These are phyloP conservation scores for Arabidopsis suecica DNA, from an alignment of 345 rosid genomes.

Conservation along the genomic window DNA sequence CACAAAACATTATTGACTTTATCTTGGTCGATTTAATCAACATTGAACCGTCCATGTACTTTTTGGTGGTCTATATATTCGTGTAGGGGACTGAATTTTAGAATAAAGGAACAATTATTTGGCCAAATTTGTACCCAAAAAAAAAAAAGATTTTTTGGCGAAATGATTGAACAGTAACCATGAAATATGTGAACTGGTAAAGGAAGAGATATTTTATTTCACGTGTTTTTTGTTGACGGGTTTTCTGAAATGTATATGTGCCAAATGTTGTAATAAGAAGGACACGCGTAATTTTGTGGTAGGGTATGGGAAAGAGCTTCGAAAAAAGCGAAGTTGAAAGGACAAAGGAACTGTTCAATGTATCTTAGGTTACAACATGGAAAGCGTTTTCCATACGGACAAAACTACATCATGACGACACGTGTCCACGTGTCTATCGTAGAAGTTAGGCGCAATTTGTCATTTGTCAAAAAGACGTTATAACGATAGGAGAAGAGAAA, in stretches of 20 bases:
- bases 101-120: not conserved
- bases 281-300: constrained; percentile 17
- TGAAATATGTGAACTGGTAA: constrained; percentile 6
- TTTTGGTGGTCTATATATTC: not conserved
- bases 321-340: constrained; percentile 33
- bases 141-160: not conserved
- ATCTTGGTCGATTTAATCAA: not conserved
- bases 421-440: constrained; percentile 44
- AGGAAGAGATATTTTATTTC: not conserved
- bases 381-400: constrained; percentile 42
- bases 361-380: constrained; percentile 41
- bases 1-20: not conserved
- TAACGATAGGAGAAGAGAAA: constrained; percentile 14
- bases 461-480: constrained; percentile 43
- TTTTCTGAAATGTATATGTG: constrained; percentile 22
- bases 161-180: constrained; percentile 17
- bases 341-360: constrained; percentile 45
- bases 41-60: not conserved
- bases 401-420: constrained; percentile 35
- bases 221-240: constrained; percentile 41
- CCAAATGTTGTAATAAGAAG: constrained; percentile 28
- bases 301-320: constrained; percentile 17
- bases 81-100: not conserved
- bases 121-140: too few relatives aligned
- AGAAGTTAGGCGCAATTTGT: constrained; percentile 44